Evolutionary conservation across 768 basidiomycete species (phyloP).

Genomic region (Suillus variegatus): DNA sequence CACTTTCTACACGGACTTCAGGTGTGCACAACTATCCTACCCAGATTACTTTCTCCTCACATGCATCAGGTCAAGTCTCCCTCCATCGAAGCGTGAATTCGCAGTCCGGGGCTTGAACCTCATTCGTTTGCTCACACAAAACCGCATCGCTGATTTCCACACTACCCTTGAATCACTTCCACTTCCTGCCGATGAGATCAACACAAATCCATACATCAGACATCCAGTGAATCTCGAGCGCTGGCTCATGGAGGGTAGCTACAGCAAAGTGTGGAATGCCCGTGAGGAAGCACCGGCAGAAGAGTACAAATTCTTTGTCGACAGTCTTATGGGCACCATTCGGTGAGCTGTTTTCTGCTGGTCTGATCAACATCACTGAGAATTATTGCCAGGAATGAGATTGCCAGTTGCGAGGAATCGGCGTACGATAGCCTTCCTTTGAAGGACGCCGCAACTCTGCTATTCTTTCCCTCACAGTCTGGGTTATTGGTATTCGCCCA

Average conservation of each 20-base stretch:
- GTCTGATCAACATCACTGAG: constrained; percentile 10
- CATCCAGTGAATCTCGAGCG: constrained; percentile 92
- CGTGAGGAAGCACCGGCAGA: constrained; percentile 90
- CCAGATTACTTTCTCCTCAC: constrained; percentile 12
- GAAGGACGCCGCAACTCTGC: constrained; percentile 84
- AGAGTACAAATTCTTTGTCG: constrained; percentile 94
- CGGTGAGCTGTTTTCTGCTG: constrained; percentile 48
- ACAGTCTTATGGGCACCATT: constrained; percentile 92
- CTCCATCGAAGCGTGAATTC: constrained; percentile 83
- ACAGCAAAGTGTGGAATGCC: constrained; percentile 97
- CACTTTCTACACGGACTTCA: constrained; percentile 86
- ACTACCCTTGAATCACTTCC: constrained; percentile 92
- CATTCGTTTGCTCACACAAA: constrained; percentile 91
- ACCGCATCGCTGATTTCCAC: constrained; percentile 97
- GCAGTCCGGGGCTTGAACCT: constrained; percentile 92
- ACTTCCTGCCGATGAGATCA: constrained; percentile 63
- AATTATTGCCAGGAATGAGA: constrained; percentile 72
- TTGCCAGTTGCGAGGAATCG: constrained; percentile 93
- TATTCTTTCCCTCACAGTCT: constrained; percentile 86
- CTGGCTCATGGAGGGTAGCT: constrained; percentile 99
- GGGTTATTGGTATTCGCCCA: constrained; percentile 85
- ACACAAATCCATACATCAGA: constrained; percentile 70
- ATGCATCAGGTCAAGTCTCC: constrained; percentile 61
- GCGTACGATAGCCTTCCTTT: constrained; percentile 92
- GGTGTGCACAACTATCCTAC: constrained; percentile 40